These are phyloP conservation scores for Xerocomus spinulosus DNA, from an alignment of 768 basidiomycete genomes.

Conservation along the genomic window DNA sequence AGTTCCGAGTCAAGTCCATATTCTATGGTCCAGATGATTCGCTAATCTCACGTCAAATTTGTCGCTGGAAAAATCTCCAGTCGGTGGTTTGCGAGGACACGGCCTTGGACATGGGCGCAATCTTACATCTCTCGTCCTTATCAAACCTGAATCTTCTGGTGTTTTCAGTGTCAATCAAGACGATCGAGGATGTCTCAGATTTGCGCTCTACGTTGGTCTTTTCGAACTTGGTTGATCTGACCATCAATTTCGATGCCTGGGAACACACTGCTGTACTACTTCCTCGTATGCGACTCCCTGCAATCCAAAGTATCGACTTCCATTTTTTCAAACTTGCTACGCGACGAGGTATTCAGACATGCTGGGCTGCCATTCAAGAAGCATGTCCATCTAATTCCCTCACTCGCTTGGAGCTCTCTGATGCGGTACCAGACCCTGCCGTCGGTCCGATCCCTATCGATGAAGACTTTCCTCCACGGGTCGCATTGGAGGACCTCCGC, in stretches of 20 bases:
- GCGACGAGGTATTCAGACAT: not conserved
- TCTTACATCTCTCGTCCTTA: not conserved
- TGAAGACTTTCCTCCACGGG: not conserved
- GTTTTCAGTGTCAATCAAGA: not conserved
- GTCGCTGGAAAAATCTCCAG: not conserved
- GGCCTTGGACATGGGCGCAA: not conserved
- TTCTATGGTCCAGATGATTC: not conserved
- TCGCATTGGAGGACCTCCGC: not conserved
- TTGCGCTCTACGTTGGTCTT: not conserved
- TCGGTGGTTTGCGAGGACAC: not conserved
- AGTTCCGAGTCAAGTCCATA: not conserved
- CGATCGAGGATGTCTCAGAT: not conserved
- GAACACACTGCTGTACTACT: not conserved
- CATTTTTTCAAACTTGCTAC: not conserved
- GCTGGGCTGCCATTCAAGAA: not conserved
- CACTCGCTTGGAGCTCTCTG: not conserved
- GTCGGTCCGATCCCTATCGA: not conserved
- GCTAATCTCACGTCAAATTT: not conserved
- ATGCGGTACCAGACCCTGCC: no score
- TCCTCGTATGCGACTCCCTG: not conserved
- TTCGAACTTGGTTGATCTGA: not conserved
- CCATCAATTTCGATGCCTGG: not conserved
- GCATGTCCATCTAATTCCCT: not conserved
- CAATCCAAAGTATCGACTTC: no score
- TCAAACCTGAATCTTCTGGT: not conserved